phyloP scores from a whole-genome alignment of 176 grass and related monocot species.

The Musa schizocarpa region DNA sequence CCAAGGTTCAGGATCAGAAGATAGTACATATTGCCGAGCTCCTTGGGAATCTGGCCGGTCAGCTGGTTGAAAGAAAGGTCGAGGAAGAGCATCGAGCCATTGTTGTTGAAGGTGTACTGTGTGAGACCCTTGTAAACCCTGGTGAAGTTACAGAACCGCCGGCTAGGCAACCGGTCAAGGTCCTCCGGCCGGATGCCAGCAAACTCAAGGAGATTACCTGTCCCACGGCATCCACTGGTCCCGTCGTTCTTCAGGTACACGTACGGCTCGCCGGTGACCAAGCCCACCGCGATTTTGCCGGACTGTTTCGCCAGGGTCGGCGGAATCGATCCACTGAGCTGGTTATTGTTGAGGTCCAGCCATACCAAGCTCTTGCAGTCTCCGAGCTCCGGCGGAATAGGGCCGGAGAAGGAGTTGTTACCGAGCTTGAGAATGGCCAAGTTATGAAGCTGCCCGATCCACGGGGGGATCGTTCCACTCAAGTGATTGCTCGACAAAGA shows the following conservation, averaged over 20 bases:
- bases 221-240: constrained; percentile 13
- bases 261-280: constrained; percentile 17
- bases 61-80: constrained; percentile 39
- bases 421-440: constrained; percentile 17
- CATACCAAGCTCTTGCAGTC: constrained; percentile 23
- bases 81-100: constrained; percentile 28
- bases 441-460: constrained; percentile 12
- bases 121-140: constrained; percentile 21
- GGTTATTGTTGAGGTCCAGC: constrained; percentile 17
- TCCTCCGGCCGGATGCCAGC: constrained; percentile 21
- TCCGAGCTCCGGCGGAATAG: constrained; percentile 18
- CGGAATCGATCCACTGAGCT: constrained; percentile 10
- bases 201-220: constrained; percentile 20
- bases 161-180: constrained; percentile 13
- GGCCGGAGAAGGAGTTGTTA: constrained; percentile 18
- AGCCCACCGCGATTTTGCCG: constrained; percentile 4
- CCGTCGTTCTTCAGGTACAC: constrained; percentile 24
- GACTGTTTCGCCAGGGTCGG: background rate
- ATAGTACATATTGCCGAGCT: constrained; percentile 26
- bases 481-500: constrained; percentile 15
- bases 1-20: constrained; percentile 21
- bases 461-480: constrained; percentile 8
- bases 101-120: constrained; percentile 29
- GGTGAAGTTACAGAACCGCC: constrained; percentile 22
- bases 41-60: constrained; percentile 16